These are phyloP conservation scores for Nothophaeocryptopus gaeumannii DNA, from an alignment of 2,329 filamentous ascomycete species.

Conservation along the genomic window DNA sequence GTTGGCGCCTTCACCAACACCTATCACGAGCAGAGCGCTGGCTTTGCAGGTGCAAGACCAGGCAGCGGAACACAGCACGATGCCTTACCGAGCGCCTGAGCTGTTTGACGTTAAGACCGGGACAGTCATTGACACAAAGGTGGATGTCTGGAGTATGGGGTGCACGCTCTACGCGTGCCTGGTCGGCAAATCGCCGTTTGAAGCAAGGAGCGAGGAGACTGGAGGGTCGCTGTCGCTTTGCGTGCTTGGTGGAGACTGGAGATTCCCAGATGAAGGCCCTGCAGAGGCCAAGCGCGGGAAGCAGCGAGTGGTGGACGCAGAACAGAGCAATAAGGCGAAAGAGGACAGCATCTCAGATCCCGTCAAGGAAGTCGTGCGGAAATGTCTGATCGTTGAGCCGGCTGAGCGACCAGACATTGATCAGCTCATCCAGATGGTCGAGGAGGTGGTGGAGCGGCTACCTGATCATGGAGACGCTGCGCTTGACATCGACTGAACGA, in stretches of 20 bases:
- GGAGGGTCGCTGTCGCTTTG: constrained; percentile 91
- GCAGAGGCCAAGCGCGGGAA: constrained; percentile 56
- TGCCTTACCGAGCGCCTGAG: constrained; percentile 97
- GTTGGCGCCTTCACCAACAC: constrained; percentile 78
- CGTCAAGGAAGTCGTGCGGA: constrained; percentile 82
- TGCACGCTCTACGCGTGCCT: constrained; percentile 98
- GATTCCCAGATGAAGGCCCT: constrained; percentile 84
- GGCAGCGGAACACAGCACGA: constrained; percentile 93
- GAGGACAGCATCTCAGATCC: constrained; percentile 68
- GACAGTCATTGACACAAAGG: constrained; percentile 87
- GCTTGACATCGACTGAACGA: constrained; percentile 28
- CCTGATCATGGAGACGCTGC: constrained; percentile 56
- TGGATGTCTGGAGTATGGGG: constrained; percentile 95
- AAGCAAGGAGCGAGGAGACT: constrained; percentile 92
- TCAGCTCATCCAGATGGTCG: constrained; percentile 76
- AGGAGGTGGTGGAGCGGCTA: constrained; percentile 61
- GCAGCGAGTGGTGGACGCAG: constrained; percentile 43
- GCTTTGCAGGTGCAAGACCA: constrained; percentile 91
- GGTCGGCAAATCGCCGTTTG: constrained; percentile 94
- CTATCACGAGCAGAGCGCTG: constrained; percentile 84
- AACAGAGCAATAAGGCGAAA: constrained; percentile 32
- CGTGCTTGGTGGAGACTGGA: constrained; percentile 90
- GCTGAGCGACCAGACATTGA: constrained; percentile 82
- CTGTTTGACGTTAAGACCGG: constrained; percentile 97
- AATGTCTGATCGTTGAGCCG: constrained; percentile 82